phyloP scores from a whole-genome alignment of 2,329 filamentous ascomycete genomes.

The Pseudocercospora fuligena region DNA sequence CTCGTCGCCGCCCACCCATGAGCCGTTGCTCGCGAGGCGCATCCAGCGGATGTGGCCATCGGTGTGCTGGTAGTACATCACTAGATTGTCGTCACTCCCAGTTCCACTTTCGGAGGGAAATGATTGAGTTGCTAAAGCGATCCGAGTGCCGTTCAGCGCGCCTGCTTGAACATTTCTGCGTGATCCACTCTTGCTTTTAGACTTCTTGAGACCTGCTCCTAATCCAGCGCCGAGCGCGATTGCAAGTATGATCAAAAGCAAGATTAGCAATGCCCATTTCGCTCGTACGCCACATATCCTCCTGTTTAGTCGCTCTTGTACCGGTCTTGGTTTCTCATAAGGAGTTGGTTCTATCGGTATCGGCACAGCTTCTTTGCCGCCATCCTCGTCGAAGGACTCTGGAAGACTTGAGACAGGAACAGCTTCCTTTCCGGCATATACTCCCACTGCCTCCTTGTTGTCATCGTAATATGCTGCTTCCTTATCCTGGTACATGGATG shows the following conservation, averaged over 20 bases:
- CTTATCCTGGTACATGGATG: not conserved
- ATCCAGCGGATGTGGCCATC: conserved; percentile 48
- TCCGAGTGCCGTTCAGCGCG: conserved; percentile 52
- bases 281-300: conserved; percentile 29
- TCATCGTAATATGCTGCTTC: conserved; percentile 1
- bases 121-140: conserved; percentile 50
- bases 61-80: conserved; percentile 52
- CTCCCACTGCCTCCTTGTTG: conserved; percentile 1
- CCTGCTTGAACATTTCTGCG: conserved; percentile 46
- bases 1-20: conserved; percentile 46
- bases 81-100: conserved; percentile 44
- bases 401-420: not conserved
- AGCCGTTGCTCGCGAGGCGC: conserved; percentile 41
- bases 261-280: conserved; percentile 24
- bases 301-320: conserved; percentile 10
- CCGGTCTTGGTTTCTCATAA: conserved; percentile 14
- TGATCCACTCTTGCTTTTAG: conserved; percentile 11
- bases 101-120: conserved; percentile 38
- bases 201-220: conserved; percentile 39
- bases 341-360: conserved; percentile 17
- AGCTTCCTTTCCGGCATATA: conserved; percentile 1
- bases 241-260: conserved; percentile 35
- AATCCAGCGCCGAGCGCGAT: conserved; percentile 44
- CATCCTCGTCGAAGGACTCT: conserved; percentile 22
- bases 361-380: conserved; percentile 37